Percentiles rank a stretch among this genome's conserved stretches.
Conservation (phyloP, 164 flowering plant genomes). For the Amborella trichopoda region DNA sequence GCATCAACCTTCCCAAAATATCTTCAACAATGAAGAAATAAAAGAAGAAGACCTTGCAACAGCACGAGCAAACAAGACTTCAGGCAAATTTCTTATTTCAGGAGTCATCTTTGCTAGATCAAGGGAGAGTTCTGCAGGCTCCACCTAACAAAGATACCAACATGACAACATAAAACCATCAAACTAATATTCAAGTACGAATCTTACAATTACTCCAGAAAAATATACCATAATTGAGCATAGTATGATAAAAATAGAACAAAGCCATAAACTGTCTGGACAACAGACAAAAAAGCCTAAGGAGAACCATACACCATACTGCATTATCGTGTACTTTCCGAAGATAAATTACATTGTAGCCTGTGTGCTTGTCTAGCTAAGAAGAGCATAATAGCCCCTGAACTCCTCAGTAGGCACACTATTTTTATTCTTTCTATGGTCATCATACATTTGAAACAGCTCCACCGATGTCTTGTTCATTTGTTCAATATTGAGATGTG, state of each 20-base stretch:
- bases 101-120: constrained; percentile 98
- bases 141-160: constrained; percentile 66
- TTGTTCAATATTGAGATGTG: constrained; percentile 97
- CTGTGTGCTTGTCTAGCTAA: constrained; percentile 95
- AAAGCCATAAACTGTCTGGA: no score
- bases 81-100: constrained; percentile 69
- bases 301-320: no score
- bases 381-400: constrained; percentile 98
- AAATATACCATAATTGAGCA: no score
- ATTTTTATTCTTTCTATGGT: constrained; percentile 84
- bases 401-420: constrained; percentile 77
- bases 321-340: no score
- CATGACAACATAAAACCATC: no score
- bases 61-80: constrained; percentile 89
- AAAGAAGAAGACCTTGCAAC: constrained; percentile 68
- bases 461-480: constrained; percentile 99
- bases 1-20: neutral
- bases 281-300: no score
- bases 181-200: no score
- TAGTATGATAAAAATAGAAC: no score
- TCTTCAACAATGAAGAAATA: neutral
- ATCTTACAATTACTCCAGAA: no score
- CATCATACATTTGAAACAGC: constrained; percentile 91
- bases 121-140: constrained; percentile 96
- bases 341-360: constrained; percentile 67